Percentiles rank a stretch among this genome's conserved stretches.
Evolutionary conservation across 2,329 filamentous ascomycete genomes (phyloP).

Genomic region (Polychaeton citri): DNA sequence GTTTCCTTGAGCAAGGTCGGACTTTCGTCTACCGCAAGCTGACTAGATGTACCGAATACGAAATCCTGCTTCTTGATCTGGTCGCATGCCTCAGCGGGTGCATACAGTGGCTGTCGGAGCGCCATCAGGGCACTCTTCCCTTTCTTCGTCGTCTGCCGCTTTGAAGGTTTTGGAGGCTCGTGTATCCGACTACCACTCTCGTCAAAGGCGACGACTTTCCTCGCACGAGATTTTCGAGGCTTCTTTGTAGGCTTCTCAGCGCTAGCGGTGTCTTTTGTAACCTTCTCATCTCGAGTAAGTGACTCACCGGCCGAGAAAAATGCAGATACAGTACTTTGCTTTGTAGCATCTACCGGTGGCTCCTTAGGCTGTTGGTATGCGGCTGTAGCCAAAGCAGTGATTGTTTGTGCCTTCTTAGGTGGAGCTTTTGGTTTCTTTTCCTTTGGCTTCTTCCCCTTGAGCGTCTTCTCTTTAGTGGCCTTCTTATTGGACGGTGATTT

Average conservation of each 20-base stretch:
- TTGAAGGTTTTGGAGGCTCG: constrained; percentile 12
- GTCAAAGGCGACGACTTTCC: constrained; percentile 5
- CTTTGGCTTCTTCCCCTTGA: no score
- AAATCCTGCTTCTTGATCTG: constrained; percentile 59
- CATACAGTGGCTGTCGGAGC: constrained; percentile 36
- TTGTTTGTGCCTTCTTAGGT: constrained; percentile 60
- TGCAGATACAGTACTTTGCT: constrained; percentile 28
- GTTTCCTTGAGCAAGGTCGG: constrained; percentile 51
- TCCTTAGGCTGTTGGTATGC: constrained; percentile 41
- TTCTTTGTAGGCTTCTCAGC: constrained; percentile 8
- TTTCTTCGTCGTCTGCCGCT: constrained; percentile 24
- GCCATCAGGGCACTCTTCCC: constrained; percentile 12
- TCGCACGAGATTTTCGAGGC: constrained; percentile 13
- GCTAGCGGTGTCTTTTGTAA: background rate
- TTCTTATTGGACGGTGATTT: constrained; percentile 16
- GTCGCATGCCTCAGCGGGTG: constrained; percentile 53
- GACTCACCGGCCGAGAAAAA: constrained; percentile 23
- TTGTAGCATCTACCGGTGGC: constrained; percentile 3
- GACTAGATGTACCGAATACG: constrained; percentile 76
- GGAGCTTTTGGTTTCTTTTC: constrained; percentile 40
- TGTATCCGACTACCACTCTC: background rate
- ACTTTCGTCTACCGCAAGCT: constrained; percentile 60
- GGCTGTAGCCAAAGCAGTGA: constrained; percentile 65
- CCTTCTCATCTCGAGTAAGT: background rate
- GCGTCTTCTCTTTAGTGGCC: constrained; percentile 4